These are phyloP conservation scores for Aspergillus costaricaensis DNA, from an alignment of 2,329 filamentous ascomycete species.

Conservation along the genomic window DNA sequence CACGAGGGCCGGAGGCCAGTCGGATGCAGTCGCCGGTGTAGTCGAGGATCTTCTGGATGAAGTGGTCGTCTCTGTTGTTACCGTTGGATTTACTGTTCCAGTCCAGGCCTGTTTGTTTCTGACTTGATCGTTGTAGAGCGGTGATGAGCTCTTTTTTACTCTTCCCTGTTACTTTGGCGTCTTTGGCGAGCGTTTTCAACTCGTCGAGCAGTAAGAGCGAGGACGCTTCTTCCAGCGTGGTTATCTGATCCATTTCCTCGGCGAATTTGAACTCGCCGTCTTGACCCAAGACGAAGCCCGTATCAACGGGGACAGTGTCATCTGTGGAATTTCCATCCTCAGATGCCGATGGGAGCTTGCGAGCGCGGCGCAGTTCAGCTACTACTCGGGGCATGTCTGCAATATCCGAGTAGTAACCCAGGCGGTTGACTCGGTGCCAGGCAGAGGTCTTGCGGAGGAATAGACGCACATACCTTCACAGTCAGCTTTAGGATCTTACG, in stretches of 20 bases:
- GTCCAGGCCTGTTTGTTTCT: conserved; percentile 72
- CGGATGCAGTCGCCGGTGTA: conserved; percentile 82
- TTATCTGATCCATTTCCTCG: conserved; percentile 75
- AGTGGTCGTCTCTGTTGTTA: conserved; percentile 71
- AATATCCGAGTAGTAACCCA: conserved; percentile 83
- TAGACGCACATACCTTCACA: conserved; percentile 76
- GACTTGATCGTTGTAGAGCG: conserved; percentile 72
- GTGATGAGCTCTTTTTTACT: conserved; percentile 79
- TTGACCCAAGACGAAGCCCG: conserved; percentile 52
- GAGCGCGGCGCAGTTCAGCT: conserved; percentile 60
- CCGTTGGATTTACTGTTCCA: conserved; percentile 52
- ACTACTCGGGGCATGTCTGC: conserved; percentile 70
- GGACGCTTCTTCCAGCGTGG: conserved; percentile 78
- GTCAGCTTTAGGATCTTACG: conserved; percentile 7
- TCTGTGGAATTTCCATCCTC: conserved; percentile 49
- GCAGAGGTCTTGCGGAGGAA: conserved; percentile 89
- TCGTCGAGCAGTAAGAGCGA: conserved; percentile 83
- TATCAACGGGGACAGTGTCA: conserved; percentile 30
- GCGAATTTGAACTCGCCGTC: conserved; percentile 71
- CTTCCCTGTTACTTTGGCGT: conserved; percentile 82
- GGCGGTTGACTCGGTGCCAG: conserved; percentile 79
- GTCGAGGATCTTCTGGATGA: conserved; percentile 72
- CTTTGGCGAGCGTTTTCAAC: conserved; percentile 78
- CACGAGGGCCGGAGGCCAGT: conserved; percentile 70
- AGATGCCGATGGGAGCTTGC: conserved; percentile 55